phyloP scores from a whole-genome alignment of 345 rosid genomes.

The Linum usitatissimum region DNA sequence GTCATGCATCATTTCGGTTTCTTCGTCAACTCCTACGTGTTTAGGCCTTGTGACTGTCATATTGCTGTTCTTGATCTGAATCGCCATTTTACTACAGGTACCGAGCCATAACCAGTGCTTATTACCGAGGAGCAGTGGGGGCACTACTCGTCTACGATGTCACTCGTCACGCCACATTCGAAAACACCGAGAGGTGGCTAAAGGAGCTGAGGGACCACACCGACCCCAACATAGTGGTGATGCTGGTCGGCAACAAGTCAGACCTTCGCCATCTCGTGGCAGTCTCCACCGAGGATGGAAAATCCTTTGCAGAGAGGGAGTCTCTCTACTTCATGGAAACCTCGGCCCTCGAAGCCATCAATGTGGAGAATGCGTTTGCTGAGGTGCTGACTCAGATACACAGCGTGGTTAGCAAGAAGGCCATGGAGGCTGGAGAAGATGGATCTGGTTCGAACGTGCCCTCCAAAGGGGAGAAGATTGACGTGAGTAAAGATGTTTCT shows the following conservation, averaged over 20 bases:
- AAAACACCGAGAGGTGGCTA: background rate
- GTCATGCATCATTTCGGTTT: no score
- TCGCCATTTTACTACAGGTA: background rate
- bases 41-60: no score
- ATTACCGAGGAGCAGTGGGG: conserved; percentile 2
- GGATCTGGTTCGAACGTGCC: background rate
- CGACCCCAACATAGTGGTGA: conserved; percentile 1
- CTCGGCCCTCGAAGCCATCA: background rate
- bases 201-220: conserved; percentile 5
- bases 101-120: conserved; percentile 3
- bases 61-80: no score
- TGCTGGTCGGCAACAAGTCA: conserved; percentile 5
- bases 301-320: background rate
- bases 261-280: background rate
- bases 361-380: background rate
- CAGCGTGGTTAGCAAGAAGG: background rate
- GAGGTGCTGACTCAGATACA: background rate
- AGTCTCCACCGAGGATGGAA: background rate
- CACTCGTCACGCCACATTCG: background rate
- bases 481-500: conserved; percentile 38
- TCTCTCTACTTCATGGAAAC: conserved; percentile 2
- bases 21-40: no score
- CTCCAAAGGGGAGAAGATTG: background rate
- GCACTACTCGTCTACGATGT: background rate
- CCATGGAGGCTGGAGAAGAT: background rate